Percentiles rank a stretch among this genome's conserved stretches.
Evolutionary conservation across 257 asterid species (phyloP).

Genomic region (Solanum stenotomum): DNA sequence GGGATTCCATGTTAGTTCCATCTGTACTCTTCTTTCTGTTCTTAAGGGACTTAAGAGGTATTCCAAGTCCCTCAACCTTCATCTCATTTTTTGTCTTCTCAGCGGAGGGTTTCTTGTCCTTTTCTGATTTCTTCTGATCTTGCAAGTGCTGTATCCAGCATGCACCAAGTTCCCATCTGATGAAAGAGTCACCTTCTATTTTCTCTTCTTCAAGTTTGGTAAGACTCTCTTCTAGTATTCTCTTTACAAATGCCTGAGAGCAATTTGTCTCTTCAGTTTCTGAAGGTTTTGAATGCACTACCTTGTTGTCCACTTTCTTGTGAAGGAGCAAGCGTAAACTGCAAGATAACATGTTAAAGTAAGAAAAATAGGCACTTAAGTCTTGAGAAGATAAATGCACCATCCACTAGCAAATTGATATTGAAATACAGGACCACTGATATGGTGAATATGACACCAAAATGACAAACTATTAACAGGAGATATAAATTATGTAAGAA

Average conservation of each 20-base stretch:
- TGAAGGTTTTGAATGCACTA: slow-evolving; percentile 25
- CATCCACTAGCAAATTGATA: neutral
- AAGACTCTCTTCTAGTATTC: slow-evolving; percentile 76
- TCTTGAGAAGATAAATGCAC: neutral
- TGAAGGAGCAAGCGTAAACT: slow-evolving; percentile 91
- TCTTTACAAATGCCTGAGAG: slow-evolving; percentile 57
- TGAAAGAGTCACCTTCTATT: slow-evolving; percentile 43
- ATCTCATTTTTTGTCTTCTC: slow-evolving; percentile 70
- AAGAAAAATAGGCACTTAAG: neutral
- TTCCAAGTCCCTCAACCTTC: slow-evolving; percentile 98
- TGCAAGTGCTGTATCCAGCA: slow-evolving; percentile 98
- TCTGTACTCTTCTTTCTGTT: slow-evolving; percentile 59
- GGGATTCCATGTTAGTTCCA: slow-evolving; percentile 30
- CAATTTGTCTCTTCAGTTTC: slow-evolving; percentile 47
- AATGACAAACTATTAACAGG: neutral
- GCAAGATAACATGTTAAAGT: slow-evolving; percentile 24
- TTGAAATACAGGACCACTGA: neutral
- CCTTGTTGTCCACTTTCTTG: slow-evolving; percentile 43
- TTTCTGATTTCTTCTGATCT: slow-evolving; percentile 88
- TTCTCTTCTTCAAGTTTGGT: slow-evolving; percentile 70
- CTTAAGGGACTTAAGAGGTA: slow-evolving; percentile 77
- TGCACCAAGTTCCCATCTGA: slow-evolving; percentile 99
- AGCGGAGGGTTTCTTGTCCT: slow-evolving; percentile 59
- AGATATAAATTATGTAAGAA: neutral
- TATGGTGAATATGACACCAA: neutral